These are phyloP conservation scores for Inosperma sp. DNA, from an alignment of 768 basidiomycete genomes.

Conservation along the genomic window DNA sequence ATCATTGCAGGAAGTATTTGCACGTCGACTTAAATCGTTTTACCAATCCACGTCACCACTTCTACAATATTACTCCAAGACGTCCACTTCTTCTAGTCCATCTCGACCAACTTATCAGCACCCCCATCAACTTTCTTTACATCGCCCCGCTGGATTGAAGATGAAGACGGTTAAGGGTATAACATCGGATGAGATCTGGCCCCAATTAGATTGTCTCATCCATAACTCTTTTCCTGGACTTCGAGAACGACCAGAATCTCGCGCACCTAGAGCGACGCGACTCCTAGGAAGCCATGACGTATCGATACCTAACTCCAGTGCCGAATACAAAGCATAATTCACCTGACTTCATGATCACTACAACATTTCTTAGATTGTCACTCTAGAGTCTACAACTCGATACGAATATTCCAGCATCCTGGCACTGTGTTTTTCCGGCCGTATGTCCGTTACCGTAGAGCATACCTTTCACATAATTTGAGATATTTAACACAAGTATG, in stretches of 20 bases:
- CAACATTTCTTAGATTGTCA: background rate
- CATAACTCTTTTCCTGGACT: constrained; percentile 54
- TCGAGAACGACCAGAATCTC: constrained; percentile 43
- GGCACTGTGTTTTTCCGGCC: background rate
- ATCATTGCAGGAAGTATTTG: constrained; percentile 61
- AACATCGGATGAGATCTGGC: constrained; percentile 91
- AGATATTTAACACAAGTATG: background rate
- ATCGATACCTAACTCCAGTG: background rate
- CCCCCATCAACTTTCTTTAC: constrained; percentile 49
- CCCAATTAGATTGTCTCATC: constrained; percentile 63
- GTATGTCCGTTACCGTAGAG: constrained; percentile 37
- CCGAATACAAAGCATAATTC: background rate
- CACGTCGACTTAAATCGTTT: constrained; percentile 70
- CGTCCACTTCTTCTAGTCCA: constrained; percentile 26
- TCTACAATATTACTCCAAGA: constrained; percentile 59
- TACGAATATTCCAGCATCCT: background rate
- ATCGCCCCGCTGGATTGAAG: constrained; percentile 42
- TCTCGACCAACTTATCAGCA: constrained; percentile 37
- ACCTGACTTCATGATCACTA: background rate
- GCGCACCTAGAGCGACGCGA: constrained; percentile 41
- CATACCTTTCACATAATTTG: constrained; percentile 45
- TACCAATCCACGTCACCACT: constrained; percentile 79
- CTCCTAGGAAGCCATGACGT: constrained; percentile 44
- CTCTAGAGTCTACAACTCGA: background rate
- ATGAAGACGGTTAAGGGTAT: constrained; percentile 61